phyloP scores from a whole-genome alignment of 495 filamentous ascomycete genomes.

The Penicillium maclennaniae region DNA sequence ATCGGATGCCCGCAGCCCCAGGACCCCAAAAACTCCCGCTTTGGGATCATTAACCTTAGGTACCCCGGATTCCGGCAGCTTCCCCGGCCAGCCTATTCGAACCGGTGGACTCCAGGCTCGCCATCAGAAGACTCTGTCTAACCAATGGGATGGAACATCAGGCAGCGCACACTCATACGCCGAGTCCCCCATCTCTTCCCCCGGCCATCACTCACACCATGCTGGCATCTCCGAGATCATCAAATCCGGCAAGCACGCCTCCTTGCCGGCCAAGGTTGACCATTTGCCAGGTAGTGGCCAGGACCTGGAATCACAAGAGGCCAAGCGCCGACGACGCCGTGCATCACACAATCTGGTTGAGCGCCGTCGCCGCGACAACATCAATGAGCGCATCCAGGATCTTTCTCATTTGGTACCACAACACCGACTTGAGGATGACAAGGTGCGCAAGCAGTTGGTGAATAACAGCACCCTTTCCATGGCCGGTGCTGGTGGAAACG shows the following conservation, averaged over 20 bases:
- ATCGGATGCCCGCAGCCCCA: constrained; percentile 67
- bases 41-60: constrained; percentile 54
- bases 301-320: constrained; percentile 75
- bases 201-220: constrained; percentile 53
- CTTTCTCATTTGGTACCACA: constrained; percentile 87
- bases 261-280: constrained; percentile 66
- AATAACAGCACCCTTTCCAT: constrained; percentile 87
- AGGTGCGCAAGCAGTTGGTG: constrained; percentile 87
- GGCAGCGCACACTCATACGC: constrained; percentile 74
- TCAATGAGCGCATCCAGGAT: constrained; percentile 97
- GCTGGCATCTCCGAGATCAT: constrained; percentile 67
- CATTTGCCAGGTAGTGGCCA: constrained; percentile 46
- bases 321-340: constrained; percentile 81
- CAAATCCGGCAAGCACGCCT: constrained; percentile 65
- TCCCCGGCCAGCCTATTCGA: constrained; percentile 71
- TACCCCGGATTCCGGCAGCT: constrained; percentile 64
- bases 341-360: constrained; percentile 97
- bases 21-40: constrained; percentile 73
- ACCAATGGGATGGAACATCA: constrained; percentile 78
- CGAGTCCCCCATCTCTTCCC: constrained; percentile 77
- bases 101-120: constrained; percentile 54
- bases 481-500: constrained; percentile 66
- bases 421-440: constrained; percentile 94
- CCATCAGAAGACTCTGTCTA: constrained; percentile 77
- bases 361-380: constrained; percentile 90